phyloP scores from a whole-genome alignment of 202 grass and related monocot species.

The Zoysia matrella region DNA sequence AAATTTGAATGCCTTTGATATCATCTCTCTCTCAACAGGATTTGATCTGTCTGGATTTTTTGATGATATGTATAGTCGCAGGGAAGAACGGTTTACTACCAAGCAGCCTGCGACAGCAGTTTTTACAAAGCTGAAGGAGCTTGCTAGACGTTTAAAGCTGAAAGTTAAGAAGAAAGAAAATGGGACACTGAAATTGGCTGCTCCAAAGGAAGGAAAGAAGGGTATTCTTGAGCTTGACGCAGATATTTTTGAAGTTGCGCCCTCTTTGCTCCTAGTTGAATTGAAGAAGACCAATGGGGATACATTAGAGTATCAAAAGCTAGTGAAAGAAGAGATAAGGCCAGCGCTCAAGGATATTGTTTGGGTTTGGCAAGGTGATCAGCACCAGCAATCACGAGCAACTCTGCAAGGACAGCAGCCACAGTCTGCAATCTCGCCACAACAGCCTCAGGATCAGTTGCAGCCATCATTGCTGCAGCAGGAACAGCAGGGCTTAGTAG shows the following conservation, averaged over 20 bases:
- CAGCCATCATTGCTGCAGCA: slow-evolving; percentile 31
- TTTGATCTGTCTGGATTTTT: slow-evolving; percentile 84
- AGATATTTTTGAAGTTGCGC: slow-evolving; percentile 77
- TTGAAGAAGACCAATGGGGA: slow-evolving; percentile 77
- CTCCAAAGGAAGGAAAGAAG: slow-evolving; percentile 82
- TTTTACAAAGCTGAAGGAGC: slow-evolving; percentile 74
- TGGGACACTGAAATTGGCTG: slow-evolving; percentile 66
- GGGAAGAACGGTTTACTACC: slow-evolving; percentile 74
- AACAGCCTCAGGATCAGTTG: slow-evolving; percentile 15
- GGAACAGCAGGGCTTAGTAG: slow-evolving; percentile 18
- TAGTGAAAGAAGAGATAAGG: slow-evolving; percentile 73
- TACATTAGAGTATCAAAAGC: slow-evolving; percentile 74
- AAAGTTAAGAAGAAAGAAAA: slow-evolving; percentile 81
- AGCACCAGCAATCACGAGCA: slow-evolving; percentile 34
- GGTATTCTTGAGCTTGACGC: slow-evolving; percentile 77
- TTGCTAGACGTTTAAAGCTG: slow-evolving; percentile 65
- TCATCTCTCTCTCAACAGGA: slow-evolving; percentile 79
- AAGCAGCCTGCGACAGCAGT: slow-evolving; percentile 55
- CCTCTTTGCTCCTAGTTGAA: slow-evolving; percentile 80
- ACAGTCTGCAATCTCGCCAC: slow-evolving; percentile 9
- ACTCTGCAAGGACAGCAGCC: slow-evolving; percentile 35
- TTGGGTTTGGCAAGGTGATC: slow-evolving; percentile 81
- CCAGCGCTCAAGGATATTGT: slow-evolving; percentile 83
- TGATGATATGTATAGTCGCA: slow-evolving; percentile 56
- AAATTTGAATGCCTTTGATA: slow-evolving; percentile 92